These are phyloP conservation scores for Helicocarpus griseus DNA, from an alignment of 2,329 filamentous ascomycete species.

Conservation along the genomic window DNA sequence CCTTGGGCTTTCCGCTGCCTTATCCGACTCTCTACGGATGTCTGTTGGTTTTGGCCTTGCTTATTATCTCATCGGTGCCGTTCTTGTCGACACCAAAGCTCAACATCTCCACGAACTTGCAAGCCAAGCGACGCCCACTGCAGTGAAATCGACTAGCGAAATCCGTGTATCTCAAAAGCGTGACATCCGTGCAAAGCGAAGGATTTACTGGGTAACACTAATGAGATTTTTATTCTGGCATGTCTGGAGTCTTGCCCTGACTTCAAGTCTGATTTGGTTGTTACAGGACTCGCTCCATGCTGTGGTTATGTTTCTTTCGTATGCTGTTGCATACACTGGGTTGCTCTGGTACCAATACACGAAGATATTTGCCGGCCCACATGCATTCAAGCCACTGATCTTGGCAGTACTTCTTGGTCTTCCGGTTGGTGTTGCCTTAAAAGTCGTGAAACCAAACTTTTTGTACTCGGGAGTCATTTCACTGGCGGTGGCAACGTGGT, in stretches of 20 bases:
- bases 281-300: slow-evolving; percentile 36
- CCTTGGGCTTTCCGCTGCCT: slow-evolving; percentile 28
- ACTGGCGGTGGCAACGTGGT: slow-evolving; percentile 43
- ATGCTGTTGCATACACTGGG: slow-evolving; percentile 42
- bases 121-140: slow-evolving; percentile 31
- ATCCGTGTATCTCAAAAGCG: slow-evolving; percentile 37
- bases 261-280: slow-evolving; percentile 42
- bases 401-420: slow-evolving; percentile 39
- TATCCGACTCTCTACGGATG: slow-evolving; percentile 32
- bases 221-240: slow-evolving; percentile 42
- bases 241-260: slow-evolving; percentile 44
- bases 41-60: slow-evolving; percentile 47
- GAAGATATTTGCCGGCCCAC: slow-evolving; percentile 43
- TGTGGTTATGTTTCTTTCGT: slow-evolving; percentile 42
- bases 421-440: slow-evolving; percentile 37
- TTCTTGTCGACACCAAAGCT: slow-evolving; percentile 47
- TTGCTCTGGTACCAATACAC: slow-evolving; percentile 46
- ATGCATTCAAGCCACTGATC: slow-evolving; percentile 40
- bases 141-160: slow-evolving; percentile 32
- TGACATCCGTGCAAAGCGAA: slow-evolving; percentile 37
- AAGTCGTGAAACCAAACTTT: slow-evolving; percentile 29
- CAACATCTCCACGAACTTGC: slow-evolving; percentile 40
- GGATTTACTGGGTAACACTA: slow-evolving; percentile 43
- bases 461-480: slow-evolving; percentile 40
- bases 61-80: slow-evolving; percentile 49